Conservation (phyloP, 2,329 filamentous ascomycete genomes). For the Simplicillium sp. region DNA sequence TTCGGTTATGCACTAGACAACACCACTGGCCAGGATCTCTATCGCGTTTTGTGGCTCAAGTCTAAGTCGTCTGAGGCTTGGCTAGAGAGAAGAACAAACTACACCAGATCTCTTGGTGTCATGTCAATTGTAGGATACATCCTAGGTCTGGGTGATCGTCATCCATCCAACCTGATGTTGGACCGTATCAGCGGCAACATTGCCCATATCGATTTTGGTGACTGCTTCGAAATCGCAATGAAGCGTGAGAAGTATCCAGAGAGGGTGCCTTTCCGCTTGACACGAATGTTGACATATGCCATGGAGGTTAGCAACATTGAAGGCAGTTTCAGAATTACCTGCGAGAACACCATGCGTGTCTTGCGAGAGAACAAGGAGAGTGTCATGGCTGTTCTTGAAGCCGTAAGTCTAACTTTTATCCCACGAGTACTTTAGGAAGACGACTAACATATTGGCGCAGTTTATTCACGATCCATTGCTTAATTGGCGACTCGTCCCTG, state of each 20-base stretch:
- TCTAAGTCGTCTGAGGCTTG: slow-evolving; percentile 96
- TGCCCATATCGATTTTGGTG: slow-evolving; percentile 97
- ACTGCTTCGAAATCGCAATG: slow-evolving; percentile 99
- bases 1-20: slow-evolving; percentile 99
- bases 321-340: slow-evolving; percentile 95
- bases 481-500: slow-evolving; percentile 79
- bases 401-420: slow-evolving; percentile 53
- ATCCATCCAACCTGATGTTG: slow-evolving; percentile 96
- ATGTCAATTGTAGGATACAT: slow-evolving; percentile 99
- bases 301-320: slow-evolving; percentile 99
- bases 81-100: slow-evolving; percentile 97
- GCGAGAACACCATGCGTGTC: slow-evolving; percentile 97
- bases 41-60: slow-evolving; percentile 97
- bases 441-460: slow-evolving; percentile 28
- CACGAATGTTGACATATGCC: slow-evolving; percentile 96
- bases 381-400: slow-evolving; percentile 95
- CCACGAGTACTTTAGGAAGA: slow-evolving; percentile 10
- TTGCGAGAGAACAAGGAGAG: slow-evolving; percentile 96
- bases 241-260: slow-evolving; percentile 99
- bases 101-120: slow-evolving; percentile 90
- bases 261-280: slow-evolving; percentile 92
- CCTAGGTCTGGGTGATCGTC: slow-evolving; percentile 87
- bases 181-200: slow-evolving; percentile 94
- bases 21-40: slow-evolving; percentile 95
- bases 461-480: slow-evolving; percentile 99